These are phyloP conservation scores for Candida argentea DNA, from an alignment of 805 yeast species.

Conservation along the genomic window DNA sequence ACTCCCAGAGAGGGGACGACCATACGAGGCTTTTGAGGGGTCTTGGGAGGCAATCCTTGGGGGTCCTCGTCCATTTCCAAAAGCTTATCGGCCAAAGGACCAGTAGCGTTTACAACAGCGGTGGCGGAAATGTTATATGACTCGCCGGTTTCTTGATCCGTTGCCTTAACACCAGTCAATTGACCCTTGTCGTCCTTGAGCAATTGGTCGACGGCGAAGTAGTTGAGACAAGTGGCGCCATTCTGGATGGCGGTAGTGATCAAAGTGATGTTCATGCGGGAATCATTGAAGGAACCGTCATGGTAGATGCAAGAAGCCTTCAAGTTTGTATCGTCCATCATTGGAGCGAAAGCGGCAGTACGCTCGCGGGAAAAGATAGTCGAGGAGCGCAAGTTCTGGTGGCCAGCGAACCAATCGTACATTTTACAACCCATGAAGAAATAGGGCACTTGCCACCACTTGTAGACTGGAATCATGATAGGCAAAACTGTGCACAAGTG, in stretches of 20 bases:
- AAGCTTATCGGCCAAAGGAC: constrained; percentile 80
- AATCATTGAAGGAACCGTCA: constrained; percentile 90
- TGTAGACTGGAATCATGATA: constrained; percentile 91
- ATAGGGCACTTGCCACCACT: constrained; percentile 93
- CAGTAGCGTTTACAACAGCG: constrained; percentile 83
- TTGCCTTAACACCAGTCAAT: constrained; percentile 67
- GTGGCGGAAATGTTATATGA: constrained; percentile 55
- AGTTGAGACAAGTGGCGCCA: constrained; percentile 87
- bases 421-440: constrained; percentile 84
- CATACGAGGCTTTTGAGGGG: constrained; percentile 51
- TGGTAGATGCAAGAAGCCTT: constrained; percentile 91
- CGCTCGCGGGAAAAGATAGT: constrained; percentile 59
- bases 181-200: constrained; percentile 52
- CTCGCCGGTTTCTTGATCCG: constrained; percentile 61
- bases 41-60: constrained; percentile 51
- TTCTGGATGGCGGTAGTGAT: constrained; percentile 78
- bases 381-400: constrained; percentile 70
- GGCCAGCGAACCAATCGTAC: constrained; percentile 90
- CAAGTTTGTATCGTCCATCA: constrained; percentile 66
- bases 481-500: constrained; percentile 82
- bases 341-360: constrained; percentile 72
- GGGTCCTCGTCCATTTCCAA: constrained; percentile 78
- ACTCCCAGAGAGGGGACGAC: constrained; percentile 95
- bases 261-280: constrained; percentile 79
- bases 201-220: constrained; percentile 70